These are phyloP conservation scores for Acaromyces ingoldii DNA, from an alignment of 1,284 basidiomycete genomes.

Conservation along the genomic window DNA sequence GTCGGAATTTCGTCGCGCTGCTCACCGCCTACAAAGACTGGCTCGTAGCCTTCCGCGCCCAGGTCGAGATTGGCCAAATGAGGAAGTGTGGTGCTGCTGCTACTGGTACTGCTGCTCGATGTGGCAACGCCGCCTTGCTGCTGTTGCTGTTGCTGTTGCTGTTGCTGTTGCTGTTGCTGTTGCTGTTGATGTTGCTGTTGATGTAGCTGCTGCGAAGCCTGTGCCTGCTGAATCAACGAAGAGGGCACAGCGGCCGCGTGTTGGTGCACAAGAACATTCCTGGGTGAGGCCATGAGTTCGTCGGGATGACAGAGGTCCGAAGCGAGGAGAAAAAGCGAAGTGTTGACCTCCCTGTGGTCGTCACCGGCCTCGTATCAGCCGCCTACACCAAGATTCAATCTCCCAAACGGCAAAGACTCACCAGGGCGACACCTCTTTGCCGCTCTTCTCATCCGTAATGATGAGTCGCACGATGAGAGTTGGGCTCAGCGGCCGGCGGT, in stretches of 20 bases:
- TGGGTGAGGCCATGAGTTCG: conserved; percentile 27
- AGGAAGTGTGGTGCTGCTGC: neutral
- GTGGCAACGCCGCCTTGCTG: too few relatives aligned
- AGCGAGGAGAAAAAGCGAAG: conserved; percentile 41
- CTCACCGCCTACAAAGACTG: too few relatives aligned
- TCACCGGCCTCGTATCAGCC: neutral
- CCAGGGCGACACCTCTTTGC: conserved; percentile 29
- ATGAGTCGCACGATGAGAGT: conserved; percentile 39
- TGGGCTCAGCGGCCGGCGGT: conserved; percentile 41
- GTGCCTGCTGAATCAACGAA: conserved; percentile 12
- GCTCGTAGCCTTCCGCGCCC: too few relatives aligned
- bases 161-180: neutral
- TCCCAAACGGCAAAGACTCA: conserved; percentile 4
- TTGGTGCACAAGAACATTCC: conserved; percentile 37
- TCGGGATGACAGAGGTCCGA: conserved; percentile 42
- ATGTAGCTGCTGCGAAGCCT: too few relatives aligned
- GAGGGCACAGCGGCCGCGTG: conserved; percentile 24
- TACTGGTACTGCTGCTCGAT: neutral
- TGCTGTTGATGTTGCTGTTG: too few relatives aligned
- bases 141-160: neutral
- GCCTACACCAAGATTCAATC: neutral
- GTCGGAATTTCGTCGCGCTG: neutral
- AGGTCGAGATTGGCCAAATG: too few relatives aligned
- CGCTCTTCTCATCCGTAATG: conserved; percentile 34
- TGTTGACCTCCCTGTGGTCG: conserved; percentile 25